phyloP scores from a whole-genome alignment of 257 asterid genomes.

The Echium plantagineum region DNA sequence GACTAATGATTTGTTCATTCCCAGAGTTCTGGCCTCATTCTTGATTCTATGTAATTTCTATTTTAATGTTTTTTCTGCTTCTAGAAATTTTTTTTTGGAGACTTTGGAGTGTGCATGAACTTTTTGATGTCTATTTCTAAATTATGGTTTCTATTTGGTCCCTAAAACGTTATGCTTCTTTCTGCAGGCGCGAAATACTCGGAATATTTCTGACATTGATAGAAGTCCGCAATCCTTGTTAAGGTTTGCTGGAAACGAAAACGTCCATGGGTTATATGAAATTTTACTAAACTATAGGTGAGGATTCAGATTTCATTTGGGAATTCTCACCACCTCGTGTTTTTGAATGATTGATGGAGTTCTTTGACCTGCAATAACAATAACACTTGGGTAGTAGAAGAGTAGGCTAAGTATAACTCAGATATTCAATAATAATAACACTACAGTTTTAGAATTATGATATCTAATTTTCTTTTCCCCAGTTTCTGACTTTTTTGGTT shows the following conservation, averaged over 20 bases:
- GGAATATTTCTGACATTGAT: slow-evolving; percentile 49
- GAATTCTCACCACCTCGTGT: neutral
- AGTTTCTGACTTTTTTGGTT: neutral
- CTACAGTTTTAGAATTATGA: no score
- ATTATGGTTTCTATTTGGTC: no score
- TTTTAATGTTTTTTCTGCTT: no score
- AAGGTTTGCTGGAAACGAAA: slow-evolving; percentile 57
- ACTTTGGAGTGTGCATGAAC: neutral
- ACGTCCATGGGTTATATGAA: slow-evolving; percentile 66
- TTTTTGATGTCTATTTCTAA: neutral
- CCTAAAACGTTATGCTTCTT: neutral
- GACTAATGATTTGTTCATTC: neutral
- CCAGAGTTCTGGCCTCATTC: neutral
- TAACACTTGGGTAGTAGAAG: no score
- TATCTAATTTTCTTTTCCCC: no score
- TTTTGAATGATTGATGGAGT: neutral
- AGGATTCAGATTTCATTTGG: slow-evolving; percentile 10
- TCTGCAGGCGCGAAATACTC: slow-evolving; percentile 52
- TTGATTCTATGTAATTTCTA: neutral
- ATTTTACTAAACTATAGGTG: slow-evolving; percentile 75
- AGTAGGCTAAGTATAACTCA: no score
- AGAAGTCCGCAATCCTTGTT: slow-evolving; percentile 71
- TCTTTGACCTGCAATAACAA: no score
- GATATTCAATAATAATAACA: no score
- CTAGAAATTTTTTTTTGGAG: neutral